These are phyloP conservation scores for Amanita exitialis DNA, from an alignment of 768 basidiomycete genomes.

Conservation along the genomic window DNA sequence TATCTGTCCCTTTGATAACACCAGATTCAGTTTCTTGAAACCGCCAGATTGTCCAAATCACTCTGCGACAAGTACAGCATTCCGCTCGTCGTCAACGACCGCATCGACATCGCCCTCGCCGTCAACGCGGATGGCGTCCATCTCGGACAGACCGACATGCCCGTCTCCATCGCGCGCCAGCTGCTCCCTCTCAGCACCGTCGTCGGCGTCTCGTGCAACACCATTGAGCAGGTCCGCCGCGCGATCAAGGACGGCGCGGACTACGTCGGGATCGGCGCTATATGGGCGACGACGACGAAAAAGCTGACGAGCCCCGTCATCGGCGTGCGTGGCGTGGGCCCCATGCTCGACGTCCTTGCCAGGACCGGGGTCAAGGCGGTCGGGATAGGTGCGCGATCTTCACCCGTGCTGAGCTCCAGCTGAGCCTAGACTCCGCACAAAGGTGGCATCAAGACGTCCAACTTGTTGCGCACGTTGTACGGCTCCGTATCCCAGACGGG, in stretches of 20 bases:
- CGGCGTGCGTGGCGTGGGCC: constrained; percentile 66
- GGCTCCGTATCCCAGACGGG: constrained; percentile 52
- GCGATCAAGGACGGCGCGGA: constrained; percentile 64
- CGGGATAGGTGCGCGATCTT: constrained; percentile 60
- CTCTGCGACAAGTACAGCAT: constrained; percentile 71
- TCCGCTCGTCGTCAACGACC: constrained; percentile 81
- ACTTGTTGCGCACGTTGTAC: constrained; percentile 67
- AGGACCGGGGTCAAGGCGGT: constrained; percentile 62
- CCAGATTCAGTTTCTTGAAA: constrained; percentile 54
- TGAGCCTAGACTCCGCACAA: background rate
- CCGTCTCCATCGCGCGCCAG: constrained; percentile 48
- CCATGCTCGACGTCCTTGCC: constrained; percentile 53
- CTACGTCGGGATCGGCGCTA: constrained; percentile 83
- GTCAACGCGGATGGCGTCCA: constrained; percentile 74
- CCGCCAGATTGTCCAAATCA: constrained; percentile 59
- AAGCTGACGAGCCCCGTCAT: constrained; percentile 50
- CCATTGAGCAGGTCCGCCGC: constrained; percentile 46
- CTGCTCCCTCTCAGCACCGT: constrained; percentile 63
- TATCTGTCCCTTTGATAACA: background rate
- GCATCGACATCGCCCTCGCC: constrained; percentile 80
- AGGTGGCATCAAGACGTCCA: constrained; percentile 84
- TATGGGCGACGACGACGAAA: constrained; percentile 79
- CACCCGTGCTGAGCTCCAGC: background rate
- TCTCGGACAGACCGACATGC: constrained; percentile 84
- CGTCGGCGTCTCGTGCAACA: constrained; percentile 77